These are phyloP conservation scores for Saccharomycopsis sp. DNA, from an alignment of 805 yeast genomes.

Conservation along the genomic window DNA sequence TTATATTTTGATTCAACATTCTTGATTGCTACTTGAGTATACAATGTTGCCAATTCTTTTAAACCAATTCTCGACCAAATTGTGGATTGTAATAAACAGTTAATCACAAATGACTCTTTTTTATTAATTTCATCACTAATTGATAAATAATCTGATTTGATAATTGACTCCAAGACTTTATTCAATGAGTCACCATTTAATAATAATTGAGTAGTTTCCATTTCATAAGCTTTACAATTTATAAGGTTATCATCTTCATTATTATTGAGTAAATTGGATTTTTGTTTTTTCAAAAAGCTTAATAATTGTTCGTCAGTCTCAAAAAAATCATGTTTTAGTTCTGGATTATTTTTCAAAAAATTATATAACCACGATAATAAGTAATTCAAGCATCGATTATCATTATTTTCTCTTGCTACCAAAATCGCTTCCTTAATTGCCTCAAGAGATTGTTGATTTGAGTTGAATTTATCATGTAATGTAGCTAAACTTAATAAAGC, in stretches of 20 bases:
- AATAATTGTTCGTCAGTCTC: constrained; percentile 57
- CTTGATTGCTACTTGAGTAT: constrained; percentile 36
- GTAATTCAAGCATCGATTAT: constrained; percentile 59
- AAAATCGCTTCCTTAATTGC: constrained; percentile 81
- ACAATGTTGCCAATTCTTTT: constrained; percentile 34
- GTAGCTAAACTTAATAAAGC: constrained; percentile 66
- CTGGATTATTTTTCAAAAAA: constrained; percentile 60
- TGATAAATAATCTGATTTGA: constrained; percentile 45
- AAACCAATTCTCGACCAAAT: constrained; percentile 46
- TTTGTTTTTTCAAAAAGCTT: constrained; percentile 45
- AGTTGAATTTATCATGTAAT: constrained; percentile 58
- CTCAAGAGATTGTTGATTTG: constrained; percentile 56
- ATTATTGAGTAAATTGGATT: constrained; percentile 31
- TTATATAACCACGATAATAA: constrained; percentile 66
- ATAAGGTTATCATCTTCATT: constrained; percentile 28
- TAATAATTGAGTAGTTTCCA: constrained; percentile 48
- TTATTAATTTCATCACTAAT: constrained; percentile 33
- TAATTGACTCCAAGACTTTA: constrained; percentile 42
- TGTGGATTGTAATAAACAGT: constrained; percentile 34
- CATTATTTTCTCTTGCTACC: constrained; percentile 80
- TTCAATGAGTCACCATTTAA: constrained; percentile 38
- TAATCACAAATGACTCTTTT: constrained; percentile 32
- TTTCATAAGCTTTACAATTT: constrained; percentile 53
- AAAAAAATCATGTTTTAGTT: constrained; percentile 38
- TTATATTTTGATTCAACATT: constrained; percentile 28